Conservation (phyloP, 2,329 filamentous ascomycete species). For the Torrubiellomyces zombiae region DNA sequence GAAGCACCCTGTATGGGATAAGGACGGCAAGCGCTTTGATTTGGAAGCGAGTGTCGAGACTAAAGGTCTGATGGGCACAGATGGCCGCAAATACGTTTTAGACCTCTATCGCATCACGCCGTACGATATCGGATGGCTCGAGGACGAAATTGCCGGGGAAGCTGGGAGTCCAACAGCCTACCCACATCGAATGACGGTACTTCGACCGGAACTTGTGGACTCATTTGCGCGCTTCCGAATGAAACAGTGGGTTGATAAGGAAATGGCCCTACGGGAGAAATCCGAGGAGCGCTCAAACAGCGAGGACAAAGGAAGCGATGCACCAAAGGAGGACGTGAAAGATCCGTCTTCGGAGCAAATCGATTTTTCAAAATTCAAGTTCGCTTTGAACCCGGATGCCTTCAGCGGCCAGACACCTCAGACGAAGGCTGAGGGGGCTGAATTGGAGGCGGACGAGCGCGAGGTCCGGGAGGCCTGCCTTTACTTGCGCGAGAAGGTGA, state of each 20-base stretch:
- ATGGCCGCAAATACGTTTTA: slow-evolving; percentile 92
- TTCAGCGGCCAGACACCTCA: slow-evolving; percentile 87
- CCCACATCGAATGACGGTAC: slow-evolving; percentile 89
- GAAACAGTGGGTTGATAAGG: slow-evolving; percentile 70
- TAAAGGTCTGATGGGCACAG: slow-evolving; percentile 91
- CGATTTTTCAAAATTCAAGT: slow-evolving; percentile 73
- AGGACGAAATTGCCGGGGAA: slow-evolving; percentile 44
- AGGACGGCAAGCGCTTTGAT: slow-evolving; percentile 77
- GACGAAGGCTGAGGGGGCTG: slow-evolving; percentile 74
- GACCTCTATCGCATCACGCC: slow-evolving; percentile 92
- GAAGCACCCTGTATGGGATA: slow-evolving; percentile 95
- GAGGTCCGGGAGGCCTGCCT: slow-evolving; percentile 74
- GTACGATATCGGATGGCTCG: slow-evolving; percentile 78
- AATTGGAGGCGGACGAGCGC: slow-evolving; percentile 69
- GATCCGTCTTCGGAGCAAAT: slow-evolving; percentile 39
- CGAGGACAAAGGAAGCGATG: slow-evolving; percentile 17
- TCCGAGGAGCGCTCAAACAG: slow-evolving; percentile 18
- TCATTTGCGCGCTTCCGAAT: slow-evolving; percentile 71
- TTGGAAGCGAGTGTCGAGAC: slow-evolving; percentile 94
- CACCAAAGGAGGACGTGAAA: slow-evolving; percentile 19
- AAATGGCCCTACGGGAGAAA: slow-evolving; percentile 47
- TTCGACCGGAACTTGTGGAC: slow-evolving; percentile 81
- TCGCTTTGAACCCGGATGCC: slow-evolving; percentile 84
- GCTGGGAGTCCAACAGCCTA: slow-evolving; percentile 39
- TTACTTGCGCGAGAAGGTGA: slow-evolving; percentile 58